phyloP scores from a whole-genome alignment of 2,329 filamentous ascomycete species.

The Sclerotinia subarctica region DNA sequence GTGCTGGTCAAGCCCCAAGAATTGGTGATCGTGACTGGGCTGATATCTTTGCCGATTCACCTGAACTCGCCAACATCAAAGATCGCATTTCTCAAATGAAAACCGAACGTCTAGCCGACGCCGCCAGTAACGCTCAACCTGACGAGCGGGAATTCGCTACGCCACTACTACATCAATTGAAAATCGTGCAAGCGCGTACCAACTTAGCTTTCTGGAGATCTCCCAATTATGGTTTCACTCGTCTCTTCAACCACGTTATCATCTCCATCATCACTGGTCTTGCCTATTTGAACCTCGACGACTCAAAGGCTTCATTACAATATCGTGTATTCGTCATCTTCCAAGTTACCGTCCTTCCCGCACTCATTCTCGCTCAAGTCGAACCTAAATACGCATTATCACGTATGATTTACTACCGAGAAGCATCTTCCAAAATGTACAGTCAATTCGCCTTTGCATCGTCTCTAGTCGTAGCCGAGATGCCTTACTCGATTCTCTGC shows the following conservation, averaged over 20 bases:
- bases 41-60: constrained; percentile 58
- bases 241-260: constrained; percentile 78
- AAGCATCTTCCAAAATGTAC: constrained; percentile 84
- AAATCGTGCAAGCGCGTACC: constrained; percentile 67
- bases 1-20: constrained; percentile 58
- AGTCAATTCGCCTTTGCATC: constrained; percentile 73
- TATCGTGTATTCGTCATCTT: constrained; percentile 89
- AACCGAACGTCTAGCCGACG: constrained; percentile 46
- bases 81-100: constrained; percentile 56
- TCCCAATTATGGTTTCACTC: constrained; percentile 84
- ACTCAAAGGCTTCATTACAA: constrained; percentile 73
- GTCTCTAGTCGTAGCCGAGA: constrained; percentile 76
- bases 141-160: constrained; percentile 77
- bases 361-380: constrained; percentile 78
- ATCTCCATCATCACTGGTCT: constrained; percentile 77
- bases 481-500: constrained; percentile 80
- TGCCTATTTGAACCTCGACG: constrained; percentile 72
- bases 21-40: constrained; percentile 63
- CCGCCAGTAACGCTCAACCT: constrained; percentile 38
- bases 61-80: constrained; percentile 55
- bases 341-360: constrained; percentile 80
- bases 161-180: constrained; percentile 74
- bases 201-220: constrained; percentile 81
- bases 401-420: constrained; percentile 79
- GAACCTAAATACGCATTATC: constrained; percentile 81